phyloP scores from a whole-genome alignment of 2,329 filamentous ascomycete genomes.

The Escovopsis weberi region DNA sequence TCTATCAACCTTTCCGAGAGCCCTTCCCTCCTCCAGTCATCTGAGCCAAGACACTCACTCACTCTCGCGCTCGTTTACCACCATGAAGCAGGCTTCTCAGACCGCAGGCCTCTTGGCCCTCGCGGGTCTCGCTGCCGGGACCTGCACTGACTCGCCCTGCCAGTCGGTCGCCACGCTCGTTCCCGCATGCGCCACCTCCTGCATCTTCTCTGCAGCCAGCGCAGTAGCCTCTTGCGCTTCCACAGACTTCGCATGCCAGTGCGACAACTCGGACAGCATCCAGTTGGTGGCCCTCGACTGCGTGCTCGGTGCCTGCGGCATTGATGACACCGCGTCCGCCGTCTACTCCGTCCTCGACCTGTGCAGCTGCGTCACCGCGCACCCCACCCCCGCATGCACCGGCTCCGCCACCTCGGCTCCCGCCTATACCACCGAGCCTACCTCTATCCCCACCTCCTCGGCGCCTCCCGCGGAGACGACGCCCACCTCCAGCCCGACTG shows the following conservation, averaged over 20 bases:
- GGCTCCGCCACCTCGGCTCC: conserved; percentile 1
- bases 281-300: conserved; percentile 8
- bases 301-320: conserved; percentile 11
- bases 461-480: too few relatives aligned
- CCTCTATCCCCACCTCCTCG: neutral
- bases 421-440: neutral
- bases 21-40: too few relatives aligned
- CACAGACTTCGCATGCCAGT: conserved; percentile 9
- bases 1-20: too few relatives aligned
- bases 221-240: conserved; percentile 4
- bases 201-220: conserved; percentile 8
- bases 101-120: conserved; percentile 8
- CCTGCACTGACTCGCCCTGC: conserved; percentile 8
- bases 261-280: conserved; percentile 6
- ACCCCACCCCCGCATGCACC: conserved; percentile 5
- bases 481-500: too few relatives aligned
- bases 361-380: conserved; percentile 12
- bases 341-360: conserved; percentile 10
- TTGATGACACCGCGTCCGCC: conserved; percentile 7
- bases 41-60: neutral
- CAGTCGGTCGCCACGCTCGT: conserved; percentile 7
- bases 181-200: conserved; percentile 6
- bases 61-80: neutral
- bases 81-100: conserved; percentile 1
- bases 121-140: conserved; percentile 6